phyloP scores from a whole-genome alignment of 768 basidiomycete species.

The Agrocybe pediades region DNA sequence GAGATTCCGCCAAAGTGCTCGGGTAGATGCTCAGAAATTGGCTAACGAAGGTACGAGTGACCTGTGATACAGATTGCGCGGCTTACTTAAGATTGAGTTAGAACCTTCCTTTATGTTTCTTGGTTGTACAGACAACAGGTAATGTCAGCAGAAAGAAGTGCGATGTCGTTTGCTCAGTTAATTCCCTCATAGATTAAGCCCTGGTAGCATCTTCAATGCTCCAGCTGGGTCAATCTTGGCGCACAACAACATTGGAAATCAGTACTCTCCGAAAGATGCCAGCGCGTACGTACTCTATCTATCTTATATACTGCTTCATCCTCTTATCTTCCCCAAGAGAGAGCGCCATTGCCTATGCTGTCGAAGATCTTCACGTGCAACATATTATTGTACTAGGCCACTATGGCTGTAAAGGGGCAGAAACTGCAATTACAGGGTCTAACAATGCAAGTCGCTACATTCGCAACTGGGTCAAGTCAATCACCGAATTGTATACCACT shows the following conservation, averaged over 20 bases:
- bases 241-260: conserved; percentile 37
- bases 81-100: conserved; percentile 5
- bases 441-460: conserved; percentile 22
- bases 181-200: conserved; percentile 20
- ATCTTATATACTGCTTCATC: not conserved
- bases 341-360: conserved; percentile 35
- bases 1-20: conserved; percentile 22
- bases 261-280: conserved; percentile 32
- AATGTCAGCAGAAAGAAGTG: not conserved
- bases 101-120: conserved; percentile 40
- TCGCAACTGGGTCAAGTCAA: conserved; percentile 34
- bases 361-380: conserved; percentile 32
- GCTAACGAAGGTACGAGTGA: conserved; percentile 21
- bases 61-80: not conserved
- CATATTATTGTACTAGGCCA: conserved; percentile 42
- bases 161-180: not conserved
- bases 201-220: conserved; percentile 34
- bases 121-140: conserved; percentile 38
- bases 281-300: conserved; percentile 29
- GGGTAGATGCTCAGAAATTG: conserved; percentile 11
- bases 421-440: conserved; percentile 29
- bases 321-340: conserved; percentile 22
- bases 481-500: conserved; percentile 29
- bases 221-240: conserved; percentile 32
- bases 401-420: conserved; percentile 38